These are phyloP conservation scores for Beauveria pseudobassiana DNA, from an alignment of 2,329 filamentous ascomycete species.

Conservation along the genomic window DNA sequence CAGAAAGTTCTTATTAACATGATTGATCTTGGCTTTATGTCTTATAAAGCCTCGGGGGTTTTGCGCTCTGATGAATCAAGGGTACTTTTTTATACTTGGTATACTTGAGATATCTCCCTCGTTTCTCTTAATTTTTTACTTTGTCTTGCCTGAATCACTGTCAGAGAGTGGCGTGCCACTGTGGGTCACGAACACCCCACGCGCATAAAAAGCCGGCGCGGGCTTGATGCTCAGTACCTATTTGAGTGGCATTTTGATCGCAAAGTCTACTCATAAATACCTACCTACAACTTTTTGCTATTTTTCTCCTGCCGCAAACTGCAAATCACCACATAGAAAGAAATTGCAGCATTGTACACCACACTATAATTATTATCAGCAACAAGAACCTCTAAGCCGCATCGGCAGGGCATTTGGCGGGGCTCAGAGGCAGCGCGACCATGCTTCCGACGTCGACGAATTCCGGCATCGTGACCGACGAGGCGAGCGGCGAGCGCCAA, in stretches of 20 bases:
- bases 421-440: conserved; percentile 12
- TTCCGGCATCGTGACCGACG: conserved; percentile 71
- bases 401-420: neutral
- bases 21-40: too few relatives aligned
- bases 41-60: too few relatives aligned
- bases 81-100: too few relatives aligned
- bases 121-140: too few relatives aligned
- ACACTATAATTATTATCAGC: neutral
- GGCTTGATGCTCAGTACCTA: neutral
- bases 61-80: too few relatives aligned
- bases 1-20: too few relatives aligned
- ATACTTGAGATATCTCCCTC: too few relatives aligned
- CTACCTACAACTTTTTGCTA: neutral
- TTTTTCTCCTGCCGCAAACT: neutral
- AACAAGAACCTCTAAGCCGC: neutral
- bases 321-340: neutral
- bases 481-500: conserved; percentile 69
- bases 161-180: neutral
- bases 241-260: neutral
- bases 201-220: neutral
- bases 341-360: neutral
- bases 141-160: too few relatives aligned
- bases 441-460: conserved; percentile 48
- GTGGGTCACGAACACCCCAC: conserved; percentile 11
- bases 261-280: neutral